phyloP scores from a whole-genome alignment of 164 flowering plant species.

The Aristolochia californica region DNA sequence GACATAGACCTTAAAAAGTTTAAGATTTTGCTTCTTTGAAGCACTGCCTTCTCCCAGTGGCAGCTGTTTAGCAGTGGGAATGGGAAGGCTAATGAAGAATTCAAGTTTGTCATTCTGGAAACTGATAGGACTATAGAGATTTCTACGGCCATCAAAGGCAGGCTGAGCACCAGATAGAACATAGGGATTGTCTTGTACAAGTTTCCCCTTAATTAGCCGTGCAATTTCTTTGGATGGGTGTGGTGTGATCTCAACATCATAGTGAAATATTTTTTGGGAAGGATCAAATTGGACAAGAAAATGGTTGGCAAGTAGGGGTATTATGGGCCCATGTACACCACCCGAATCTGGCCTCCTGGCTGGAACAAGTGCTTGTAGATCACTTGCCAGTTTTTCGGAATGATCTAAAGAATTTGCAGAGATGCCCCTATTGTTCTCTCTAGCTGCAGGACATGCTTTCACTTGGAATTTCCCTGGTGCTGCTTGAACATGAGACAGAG shows the following conservation, averaged over 20 bases:
- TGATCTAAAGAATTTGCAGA: constrained; percentile 8
- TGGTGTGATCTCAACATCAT: constrained; percentile 79
- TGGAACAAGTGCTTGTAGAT: constrained; percentile 23
- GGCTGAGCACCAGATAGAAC: constrained; percentile 51
- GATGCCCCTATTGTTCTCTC: constrained; percentile 10
- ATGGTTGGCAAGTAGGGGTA: constrained; percentile 86
- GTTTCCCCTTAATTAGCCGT: constrained; percentile 56
- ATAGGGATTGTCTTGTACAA: constrained; percentile 46
- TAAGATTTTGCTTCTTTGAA: constrained; percentile 24
- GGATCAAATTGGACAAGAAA: constrained; percentile 66
- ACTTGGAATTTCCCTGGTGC: constrained; percentile 19
- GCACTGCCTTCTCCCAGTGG: constrained; percentile 13
- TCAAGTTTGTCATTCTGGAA: constrained; percentile 63
- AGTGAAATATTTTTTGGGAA: constrained; percentile 53
- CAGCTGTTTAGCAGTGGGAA: constrained; percentile 27
- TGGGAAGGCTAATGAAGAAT: constrained; percentile 54
- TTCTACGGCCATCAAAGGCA: constrained; percentile 80
- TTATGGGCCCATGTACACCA: constrained; percentile 58
- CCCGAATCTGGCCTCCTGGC: constrained; percentile 86
- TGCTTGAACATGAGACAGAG: constrained; percentile 10
- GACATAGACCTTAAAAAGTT: constrained; percentile 52
- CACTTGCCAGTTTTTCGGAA: neutral
- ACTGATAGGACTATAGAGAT: constrained; percentile 62
- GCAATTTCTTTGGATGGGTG: constrained; percentile 77
- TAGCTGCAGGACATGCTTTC: constrained; percentile 11